These are phyloP conservation scores for Polychaeton citri DNA, from an alignment of 2,329 filamentous ascomycete genomes.

Conservation along the genomic window DNA sequence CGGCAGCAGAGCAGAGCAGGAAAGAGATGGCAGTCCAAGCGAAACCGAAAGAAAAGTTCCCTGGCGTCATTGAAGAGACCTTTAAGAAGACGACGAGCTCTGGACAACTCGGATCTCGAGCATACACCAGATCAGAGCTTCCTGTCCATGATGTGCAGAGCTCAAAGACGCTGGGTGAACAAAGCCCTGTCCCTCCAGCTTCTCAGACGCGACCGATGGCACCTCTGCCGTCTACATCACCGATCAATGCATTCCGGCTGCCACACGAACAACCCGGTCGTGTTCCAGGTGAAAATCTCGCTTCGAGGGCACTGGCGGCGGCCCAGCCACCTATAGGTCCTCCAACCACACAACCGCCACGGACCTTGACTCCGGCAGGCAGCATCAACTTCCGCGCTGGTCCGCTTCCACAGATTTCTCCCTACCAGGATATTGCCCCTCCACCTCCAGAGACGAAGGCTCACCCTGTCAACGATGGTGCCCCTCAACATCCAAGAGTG, in stretches of 20 bases:
- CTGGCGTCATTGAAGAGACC: conserved; percentile 18
- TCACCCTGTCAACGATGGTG: conserved; percentile 60
- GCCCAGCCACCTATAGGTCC: conserved; percentile 17
- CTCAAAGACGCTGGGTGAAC: conserved; percentile 10
- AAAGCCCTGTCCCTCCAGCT: conserved; percentile 18
- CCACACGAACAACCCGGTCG: conserved; percentile 17
- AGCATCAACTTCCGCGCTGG: conserved; percentile 10
- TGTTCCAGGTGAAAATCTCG: conserved; percentile 18
- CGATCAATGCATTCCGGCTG: conserved; percentile 8
- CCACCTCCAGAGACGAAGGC: conserved; percentile 60
- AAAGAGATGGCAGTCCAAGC: conserved; percentile 1
- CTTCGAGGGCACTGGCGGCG: conserved; percentile 12
- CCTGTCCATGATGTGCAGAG: conserved; percentile 17
- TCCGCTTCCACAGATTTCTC: conserved; percentile 12
- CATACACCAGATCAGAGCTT: conserved; percentile 15
- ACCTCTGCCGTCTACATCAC: conserved; percentile 13
- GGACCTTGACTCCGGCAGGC: conserved; percentile 8
- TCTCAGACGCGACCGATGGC: conserved; percentile 21
- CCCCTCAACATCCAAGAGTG: conserved; percentile 52
- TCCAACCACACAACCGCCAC: conserved; percentile 8
- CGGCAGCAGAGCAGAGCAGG: conserved; percentile 7
- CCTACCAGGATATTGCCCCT: conserved; percentile 23
- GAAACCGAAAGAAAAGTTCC: background rate
- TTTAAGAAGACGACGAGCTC: conserved; percentile 20
- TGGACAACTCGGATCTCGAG: conserved; percentile 16